Percentiles rank a stretch among this genome's conserved stretches.
Conservation (phyloP, 495 filamentous ascomycete genomes). For the Penicillium verhagenii region DNA sequence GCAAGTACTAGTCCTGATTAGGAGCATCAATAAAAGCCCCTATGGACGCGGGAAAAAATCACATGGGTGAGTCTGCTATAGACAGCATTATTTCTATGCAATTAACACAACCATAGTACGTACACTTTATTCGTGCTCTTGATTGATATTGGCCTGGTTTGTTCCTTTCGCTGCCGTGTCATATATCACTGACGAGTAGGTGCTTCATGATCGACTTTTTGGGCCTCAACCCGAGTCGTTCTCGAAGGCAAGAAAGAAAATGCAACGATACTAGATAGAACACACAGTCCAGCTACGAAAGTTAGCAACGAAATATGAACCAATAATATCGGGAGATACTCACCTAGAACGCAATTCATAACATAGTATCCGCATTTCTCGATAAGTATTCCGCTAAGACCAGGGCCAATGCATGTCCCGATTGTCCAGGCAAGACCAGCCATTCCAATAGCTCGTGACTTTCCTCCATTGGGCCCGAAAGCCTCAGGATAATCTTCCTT, state of each 20-base stretch:
- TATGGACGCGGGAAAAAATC: too few species aligned
- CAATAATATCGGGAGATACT: not conserved
- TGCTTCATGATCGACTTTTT: not conserved
- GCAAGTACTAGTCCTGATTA: too few species aligned
- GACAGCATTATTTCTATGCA: too few species aligned
- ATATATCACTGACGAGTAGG: not conserved
- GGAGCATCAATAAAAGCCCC: too few species aligned
- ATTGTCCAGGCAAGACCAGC: not conserved
- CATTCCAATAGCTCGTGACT: not conserved
- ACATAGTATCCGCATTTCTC: constrained; percentile 2
- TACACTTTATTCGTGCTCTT: too few species aligned
- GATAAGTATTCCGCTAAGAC: not conserved
- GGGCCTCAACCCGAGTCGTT: not conserved
- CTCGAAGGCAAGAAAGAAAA: not conserved
- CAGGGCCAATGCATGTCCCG: not conserved
- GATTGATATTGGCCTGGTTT: too few species aligned
- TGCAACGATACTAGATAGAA: not conserved
- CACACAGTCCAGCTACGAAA: not conserved
- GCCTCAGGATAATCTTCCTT: not conserved
- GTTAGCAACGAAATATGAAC: not conserved
- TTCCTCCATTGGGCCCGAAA: constrained; percentile 6
- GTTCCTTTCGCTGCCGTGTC: too few species aligned
- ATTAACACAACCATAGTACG: too few species aligned
- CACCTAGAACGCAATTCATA: constrained; percentile 6
- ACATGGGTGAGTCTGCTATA: too few species aligned